phyloP scores from a whole-genome alignment of 208 protist species.

The Crithidia acanthocephali region DNA sequence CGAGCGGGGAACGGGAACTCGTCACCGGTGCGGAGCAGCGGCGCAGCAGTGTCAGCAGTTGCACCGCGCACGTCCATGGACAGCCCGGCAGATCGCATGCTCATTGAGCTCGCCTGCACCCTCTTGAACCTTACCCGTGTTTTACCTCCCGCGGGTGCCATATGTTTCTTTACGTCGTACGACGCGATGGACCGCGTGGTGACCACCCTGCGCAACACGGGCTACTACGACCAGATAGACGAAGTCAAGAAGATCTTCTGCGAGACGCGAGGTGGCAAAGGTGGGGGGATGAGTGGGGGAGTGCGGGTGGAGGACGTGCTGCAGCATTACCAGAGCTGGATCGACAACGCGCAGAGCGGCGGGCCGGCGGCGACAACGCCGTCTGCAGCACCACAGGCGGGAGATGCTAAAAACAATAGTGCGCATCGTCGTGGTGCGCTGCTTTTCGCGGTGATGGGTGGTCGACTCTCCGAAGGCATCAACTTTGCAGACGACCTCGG shows the following conservation, averaged over 20 bases:
- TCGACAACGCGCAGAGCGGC: slow-evolving; percentile 22
- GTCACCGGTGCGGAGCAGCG: neutral
- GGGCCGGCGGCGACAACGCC: neutral
- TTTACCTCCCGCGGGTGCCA: slow-evolving; percentile 91
- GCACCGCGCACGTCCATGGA: neutral
- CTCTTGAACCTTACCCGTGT: slow-evolving; percentile 90
- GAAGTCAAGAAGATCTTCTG: slow-evolving; percentile 84
- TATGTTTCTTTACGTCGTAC: slow-evolving; percentile 96
- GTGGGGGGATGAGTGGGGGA: neutral
- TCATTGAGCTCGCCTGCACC: slow-evolving; percentile 66
- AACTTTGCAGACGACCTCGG: slow-evolving; percentile 98
- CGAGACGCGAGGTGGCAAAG: slow-evolving; percentile 50
- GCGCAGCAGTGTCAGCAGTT: neutral
- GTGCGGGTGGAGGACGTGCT: slow-evolving; percentile 45
- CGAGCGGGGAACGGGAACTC: neutral
- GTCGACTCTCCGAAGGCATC: slow-evolving; percentile 98
- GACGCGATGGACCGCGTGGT: slow-evolving; percentile 73
- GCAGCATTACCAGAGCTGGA: slow-evolving; percentile 61
- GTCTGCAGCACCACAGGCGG: no score
- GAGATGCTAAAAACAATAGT: no score
- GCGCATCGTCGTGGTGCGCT: slow-evolving; percentile 91
- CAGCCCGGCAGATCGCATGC: slow-evolving; percentile 10
- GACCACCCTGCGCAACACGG: slow-evolving; percentile 35
- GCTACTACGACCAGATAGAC: slow-evolving; percentile 69
- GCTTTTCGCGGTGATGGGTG: slow-evolving; percentile 95